Evolutionary conservation across 768 basidiomycete species (phyloP), one percentile per base, ranked within the genome.

Genomic region (Serpula lacrymans): DNA sequence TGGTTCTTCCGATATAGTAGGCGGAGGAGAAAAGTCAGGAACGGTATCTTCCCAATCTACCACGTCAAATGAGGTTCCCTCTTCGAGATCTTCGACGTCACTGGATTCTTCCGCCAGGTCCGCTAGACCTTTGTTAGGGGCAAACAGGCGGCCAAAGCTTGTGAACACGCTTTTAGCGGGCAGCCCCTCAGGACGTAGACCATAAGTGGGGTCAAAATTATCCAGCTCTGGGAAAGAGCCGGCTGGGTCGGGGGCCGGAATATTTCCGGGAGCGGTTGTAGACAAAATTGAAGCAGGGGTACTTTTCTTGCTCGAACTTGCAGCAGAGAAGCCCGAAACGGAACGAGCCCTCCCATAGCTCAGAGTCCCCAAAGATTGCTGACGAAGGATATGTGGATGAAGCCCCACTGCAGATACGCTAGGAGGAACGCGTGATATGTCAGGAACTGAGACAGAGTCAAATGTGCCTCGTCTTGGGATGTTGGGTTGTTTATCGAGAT

Each of bases 151-250:
- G 16, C 84, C 80, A 49, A 96, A 93, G 6, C 77, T 77, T 32
- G 75, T 72, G 60, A 94, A 96, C 3, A 82, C 76, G 45, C 84
- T 84, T 64, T 91, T 94, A 1, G 77, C 74, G 0, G 93, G 93
- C 2, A 95, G 69, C 2, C 89, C 88, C 55, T 97, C 94, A 0
- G 92, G 91, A 18, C 95, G 84, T 10, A 98, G 69, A 12, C 95
- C 95, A 55, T 99, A 97, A 0, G 95, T 97, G 1, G 93, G 95
- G 54, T 98, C 95, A 60, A 88, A 96, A 46, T 88, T 82, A 64
- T 96, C 93, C 23, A 92, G 55, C 18, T 71, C 70, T 5, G 66
- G 62, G 41, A 62, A 57, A 38, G 66, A 47, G 34, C 50, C 46
- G 29, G 47, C 42, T 53, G 60, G 26, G 47, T 63, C 59, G 4